Percentiles rank a stretch among this genome's conserved stretches.
phyloP scores from a whole-genome alignment of 116 monocot species.

The Cymodocea nodosa region DNA sequence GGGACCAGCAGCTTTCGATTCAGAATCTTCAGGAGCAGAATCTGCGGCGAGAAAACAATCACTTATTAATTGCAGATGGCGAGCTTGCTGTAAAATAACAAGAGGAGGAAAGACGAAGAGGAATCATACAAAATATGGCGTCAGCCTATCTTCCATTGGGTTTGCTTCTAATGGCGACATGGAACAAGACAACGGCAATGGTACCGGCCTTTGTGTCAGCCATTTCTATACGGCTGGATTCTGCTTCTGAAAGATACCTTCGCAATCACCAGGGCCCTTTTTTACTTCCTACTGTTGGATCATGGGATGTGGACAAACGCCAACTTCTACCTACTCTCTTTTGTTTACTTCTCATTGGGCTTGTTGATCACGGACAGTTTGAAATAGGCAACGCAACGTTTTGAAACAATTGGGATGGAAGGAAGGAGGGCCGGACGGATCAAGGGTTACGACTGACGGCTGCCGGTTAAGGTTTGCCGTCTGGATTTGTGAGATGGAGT shows the following conservation, averaged over 20 bases:
- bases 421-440: too few species aligned
- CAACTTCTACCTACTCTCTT: neutral
- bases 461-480: too few species aligned
- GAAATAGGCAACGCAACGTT: neutral
- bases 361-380: neutral
- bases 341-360: neutral
- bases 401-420: too few species aligned
- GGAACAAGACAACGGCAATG: neutral
- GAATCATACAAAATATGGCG: neutral
- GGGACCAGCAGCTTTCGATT: neutral
- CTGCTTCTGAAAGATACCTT: too few species aligned
- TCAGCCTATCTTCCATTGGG: neutral
- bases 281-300: neutral
- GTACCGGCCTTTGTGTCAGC: neutral
- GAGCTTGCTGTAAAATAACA: too few species aligned
- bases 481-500: too few species aligned
- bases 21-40: neutral
- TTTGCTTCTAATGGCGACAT: neutral
- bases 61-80: too few species aligned
- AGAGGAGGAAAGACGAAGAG: neutral
- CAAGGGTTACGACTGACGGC: too few species aligned
- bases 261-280: too few species aligned
- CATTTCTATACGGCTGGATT: neutral
- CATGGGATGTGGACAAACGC: conserved; percentile 1
- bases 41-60: neutral